Percentiles rank a stretch among this genome's conserved stretches.
These are phyloP conservation scores for Clarireedia monteithiana DNA, from an alignment of 2,329 filamentous ascomycete genomes.

Conservation along the genomic window DNA sequence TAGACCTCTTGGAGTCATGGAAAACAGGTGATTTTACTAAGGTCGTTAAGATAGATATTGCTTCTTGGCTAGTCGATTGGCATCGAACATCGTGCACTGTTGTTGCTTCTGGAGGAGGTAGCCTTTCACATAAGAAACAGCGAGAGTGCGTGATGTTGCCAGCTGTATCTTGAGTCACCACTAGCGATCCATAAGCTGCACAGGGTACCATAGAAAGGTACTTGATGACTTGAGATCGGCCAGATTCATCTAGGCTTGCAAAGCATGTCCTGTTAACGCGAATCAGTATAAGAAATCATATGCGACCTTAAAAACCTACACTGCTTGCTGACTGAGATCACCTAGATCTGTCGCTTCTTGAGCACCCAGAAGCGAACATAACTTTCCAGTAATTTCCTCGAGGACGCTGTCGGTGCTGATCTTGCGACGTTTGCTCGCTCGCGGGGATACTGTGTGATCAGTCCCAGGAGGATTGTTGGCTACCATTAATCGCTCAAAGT, in stretches of 20 bases:
- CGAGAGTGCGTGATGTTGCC: conserved; percentile 19
- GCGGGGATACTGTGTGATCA: conserved; percentile 2
- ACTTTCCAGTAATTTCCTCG: conserved; percentile 28
- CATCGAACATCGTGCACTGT: conserved; percentile 13
- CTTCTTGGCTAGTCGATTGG: conserved; percentile 29
- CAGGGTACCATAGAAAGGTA: conserved; percentile 51
- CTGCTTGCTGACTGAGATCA: conserved; percentile 35
- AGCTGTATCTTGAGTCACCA: conserved; percentile 21
- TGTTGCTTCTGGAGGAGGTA: conserved; percentile 9
- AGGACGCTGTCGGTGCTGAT: conserved; percentile 25
- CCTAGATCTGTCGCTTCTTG: conserved; percentile 30
- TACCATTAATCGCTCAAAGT: conserved; percentile 20
- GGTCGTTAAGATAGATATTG: conserved; percentile 38
- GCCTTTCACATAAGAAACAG: conserved; percentile 27
- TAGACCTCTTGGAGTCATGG: conserved; percentile 47
- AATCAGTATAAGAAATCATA: background rate
- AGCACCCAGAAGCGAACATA: conserved; percentile 31
- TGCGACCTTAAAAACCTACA: conserved; percentile 35
- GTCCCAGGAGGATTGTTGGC: background rate
- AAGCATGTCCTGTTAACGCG: conserved; percentile 33
- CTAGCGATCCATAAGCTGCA: conserved; percentile 41
- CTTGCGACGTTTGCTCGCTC: conserved; percentile 26
- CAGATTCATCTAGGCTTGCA: conserved; percentile 37
- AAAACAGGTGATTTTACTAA: conserved; percentile 39
- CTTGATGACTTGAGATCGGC: conserved; percentile 46